Conservation (phyloP, 108 stramenopile genomes). For the Stephanodiscus minutulus region DNA sequence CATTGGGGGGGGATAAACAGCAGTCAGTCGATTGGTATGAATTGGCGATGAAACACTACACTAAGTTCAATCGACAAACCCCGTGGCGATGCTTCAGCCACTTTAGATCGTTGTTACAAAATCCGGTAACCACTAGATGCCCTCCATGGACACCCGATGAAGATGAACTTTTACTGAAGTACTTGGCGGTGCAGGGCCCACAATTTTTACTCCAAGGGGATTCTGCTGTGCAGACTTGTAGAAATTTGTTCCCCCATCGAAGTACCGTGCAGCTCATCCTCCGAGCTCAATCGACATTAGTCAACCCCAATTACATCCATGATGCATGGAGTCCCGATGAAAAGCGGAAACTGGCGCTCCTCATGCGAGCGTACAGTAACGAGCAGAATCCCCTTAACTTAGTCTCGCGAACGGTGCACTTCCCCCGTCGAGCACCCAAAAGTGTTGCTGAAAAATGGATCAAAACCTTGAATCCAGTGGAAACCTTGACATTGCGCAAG, state of each 20-base stretch:
- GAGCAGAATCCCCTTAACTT: constrained; percentile 15
- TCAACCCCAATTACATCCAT: constrained; percentile 57
- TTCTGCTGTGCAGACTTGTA: constrained; percentile 26
- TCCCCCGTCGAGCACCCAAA: constrained; percentile 45
- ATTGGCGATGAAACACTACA: constrained; percentile 28
- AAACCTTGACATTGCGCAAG: not conserved
- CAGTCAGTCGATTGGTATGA: constrained; percentile 38
- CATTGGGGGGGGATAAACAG: constrained; percentile 13
- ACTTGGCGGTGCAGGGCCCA: constrained; percentile 58
- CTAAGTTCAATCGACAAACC: constrained; percentile 32
- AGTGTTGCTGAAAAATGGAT: constrained; percentile 59
- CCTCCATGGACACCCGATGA: constrained; percentile 57
- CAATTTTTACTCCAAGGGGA: constrained; percentile 46
- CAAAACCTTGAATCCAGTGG: constrained; percentile 51
- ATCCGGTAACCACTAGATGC: constrained; percentile 18
- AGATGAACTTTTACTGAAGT: constrained; percentile 65
- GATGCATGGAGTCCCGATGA: constrained; percentile 31
- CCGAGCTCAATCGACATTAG: constrained; percentile 44
- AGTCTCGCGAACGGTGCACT: constrained; percentile 35
- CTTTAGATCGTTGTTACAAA: constrained; percentile 43
- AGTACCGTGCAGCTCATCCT: constrained; percentile 28
- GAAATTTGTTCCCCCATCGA: constrained; percentile 38
- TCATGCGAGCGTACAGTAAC: constrained; percentile 54
- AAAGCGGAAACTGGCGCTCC: constrained; percentile 44
- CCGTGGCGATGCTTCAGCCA: constrained; percentile 57